A percentile compares a stretch with the other conserved stretches of the same genome.
phyloP scores from a whole-genome alignment of 1,284 basidiomycete species.

The Rugosomyces carneus region DNA sequence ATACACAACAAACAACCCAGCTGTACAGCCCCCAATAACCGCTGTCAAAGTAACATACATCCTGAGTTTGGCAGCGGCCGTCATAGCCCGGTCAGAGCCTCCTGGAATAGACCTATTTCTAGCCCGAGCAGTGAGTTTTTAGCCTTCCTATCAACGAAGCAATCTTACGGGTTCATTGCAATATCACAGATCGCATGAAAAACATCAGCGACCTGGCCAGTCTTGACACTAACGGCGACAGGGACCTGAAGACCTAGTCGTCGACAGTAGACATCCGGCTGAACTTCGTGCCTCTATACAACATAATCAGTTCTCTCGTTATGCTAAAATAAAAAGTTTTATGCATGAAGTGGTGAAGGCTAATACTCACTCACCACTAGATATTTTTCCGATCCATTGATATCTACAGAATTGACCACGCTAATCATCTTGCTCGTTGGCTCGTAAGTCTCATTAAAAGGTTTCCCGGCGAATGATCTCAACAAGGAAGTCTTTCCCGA shows the following conservation, averaged over 20 bases:
- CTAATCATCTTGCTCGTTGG: slow-evolving; percentile 87
- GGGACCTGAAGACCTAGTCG: slow-evolving; percentile 82
- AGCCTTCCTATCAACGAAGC: neutral
- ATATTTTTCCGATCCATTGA: slow-evolving; percentile 93
- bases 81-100: slow-evolving; percentile 67
- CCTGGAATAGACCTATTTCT: slow-evolving; percentile 72
- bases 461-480: slow-evolving; percentile 81
- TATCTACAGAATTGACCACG: slow-evolving; percentile 94
- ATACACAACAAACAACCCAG: slow-evolving; percentile 62
- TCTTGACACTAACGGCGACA: slow-evolving; percentile 85
- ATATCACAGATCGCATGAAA: slow-evolving; percentile 82
- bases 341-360: neutral
- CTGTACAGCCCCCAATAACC: slow-evolving; percentile 61
- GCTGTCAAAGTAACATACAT: slow-evolving; percentile 67
- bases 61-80: slow-evolving; percentile 57
- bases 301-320: slow-evolving; percentile 9
- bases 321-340: slow-evolving; percentile 3
- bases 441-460: slow-evolving; percentile 66
- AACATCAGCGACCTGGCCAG: slow-evolving; percentile 82
- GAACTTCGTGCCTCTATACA: slow-evolving; percentile 94
- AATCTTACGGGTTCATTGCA: slow-evolving; percentile 78
- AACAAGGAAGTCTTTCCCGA: slow-evolving; percentile 91
- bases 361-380: slow-evolving; percentile 66
- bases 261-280: slow-evolving; percentile 95
- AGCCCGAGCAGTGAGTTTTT: slow-evolving; percentile 10